Evolutionary conservation across 768 basidiomycete species (phyloP).

Genomic region (button mushroom (Agaricus bisporus)): DNA sequence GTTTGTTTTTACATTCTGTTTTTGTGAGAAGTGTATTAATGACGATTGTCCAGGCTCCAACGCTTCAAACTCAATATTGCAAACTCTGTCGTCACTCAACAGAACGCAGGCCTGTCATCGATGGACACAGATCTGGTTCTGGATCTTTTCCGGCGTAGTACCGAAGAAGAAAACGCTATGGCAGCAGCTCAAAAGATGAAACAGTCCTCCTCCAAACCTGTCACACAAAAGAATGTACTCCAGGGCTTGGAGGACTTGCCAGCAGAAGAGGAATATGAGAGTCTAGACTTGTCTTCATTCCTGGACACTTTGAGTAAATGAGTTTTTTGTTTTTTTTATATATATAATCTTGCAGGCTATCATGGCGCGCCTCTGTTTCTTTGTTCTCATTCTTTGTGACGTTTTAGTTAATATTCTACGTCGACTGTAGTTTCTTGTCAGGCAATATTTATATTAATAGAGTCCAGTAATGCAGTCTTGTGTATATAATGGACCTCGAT

Average conservation of each 20-base stretch:
- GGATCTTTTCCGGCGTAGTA: constrained; percentile 84
- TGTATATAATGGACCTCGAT: too few relatives aligned
- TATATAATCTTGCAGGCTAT: too few relatives aligned
- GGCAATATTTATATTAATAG: too few relatives aligned
- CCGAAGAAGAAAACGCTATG: constrained; percentile 65
- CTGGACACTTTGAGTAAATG: constrained; percentile 74
- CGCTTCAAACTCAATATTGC: constrained; percentile 99
- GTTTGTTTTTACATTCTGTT: constrained; percentile 38
- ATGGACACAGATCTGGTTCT: constrained; percentile 98
- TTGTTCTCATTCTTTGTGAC: too few relatives aligned
- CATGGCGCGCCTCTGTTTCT: too few relatives aligned
- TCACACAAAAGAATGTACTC: constrained; percentile 77
- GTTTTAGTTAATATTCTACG: too few relatives aligned
- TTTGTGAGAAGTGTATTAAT: constrained; percentile 6
- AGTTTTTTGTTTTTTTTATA: not conserved
- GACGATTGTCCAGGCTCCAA: constrained; percentile 72
- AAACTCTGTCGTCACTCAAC: constrained; percentile 93
- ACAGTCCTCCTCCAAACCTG: constrained; percentile 43
- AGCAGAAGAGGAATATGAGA: constrained; percentile 88
- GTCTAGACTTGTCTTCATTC: constrained; percentile 80
- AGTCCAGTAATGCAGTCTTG: too few relatives aligned
- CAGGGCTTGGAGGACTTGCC: constrained; percentile 91
- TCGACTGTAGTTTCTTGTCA: too few relatives aligned
- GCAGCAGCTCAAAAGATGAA: constrained; percentile 49
- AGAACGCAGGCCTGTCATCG: constrained; percentile 87